These are phyloP conservation scores for Trametes maxima DNA, from an alignment of 768 basidiomycete species.

Conservation along the genomic window DNA sequence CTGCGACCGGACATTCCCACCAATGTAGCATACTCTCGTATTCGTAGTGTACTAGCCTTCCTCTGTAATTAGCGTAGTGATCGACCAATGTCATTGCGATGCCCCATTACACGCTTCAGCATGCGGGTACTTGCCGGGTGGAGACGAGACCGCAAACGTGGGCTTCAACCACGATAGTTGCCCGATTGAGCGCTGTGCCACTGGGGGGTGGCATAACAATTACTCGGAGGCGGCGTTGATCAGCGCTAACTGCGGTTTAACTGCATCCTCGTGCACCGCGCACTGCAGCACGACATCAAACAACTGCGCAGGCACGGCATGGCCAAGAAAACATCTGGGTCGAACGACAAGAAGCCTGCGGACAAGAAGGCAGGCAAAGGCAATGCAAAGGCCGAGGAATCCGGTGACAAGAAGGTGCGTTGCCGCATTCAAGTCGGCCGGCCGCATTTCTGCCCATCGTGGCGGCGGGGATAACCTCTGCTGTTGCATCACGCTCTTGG, in stretches of 20 bases:
- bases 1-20: not conserved
- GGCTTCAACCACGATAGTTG: not conserved
- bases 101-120: too few species aligned
- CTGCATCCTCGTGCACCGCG: not conserved
- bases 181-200: not conserved
- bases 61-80: too few species aligned
- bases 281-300: not conserved
- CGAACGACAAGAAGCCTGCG: slow-evolving; percentile 36
- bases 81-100: too few species aligned
- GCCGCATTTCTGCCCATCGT: not conserved
- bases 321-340: slow-evolving; percentile 25
- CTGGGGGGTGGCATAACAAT: not conserved
- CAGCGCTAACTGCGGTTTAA: too few species aligned
- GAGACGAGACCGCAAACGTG: not conserved
- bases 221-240: too few species aligned
- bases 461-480: not conserved
- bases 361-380: slow-evolving; percentile 43
- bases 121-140: not conserved
- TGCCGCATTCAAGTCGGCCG: not conserved
- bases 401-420: slow-evolving; percentile 18
- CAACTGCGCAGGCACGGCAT: not conserved
- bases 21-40: not conserved
- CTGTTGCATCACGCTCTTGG: not conserved
- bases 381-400: slow-evolving; percentile 20
- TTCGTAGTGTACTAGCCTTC: not conserved